Base-by-base conservation (phyloP, 768 basidiomycete genomes). In the Suillus discolor region DNA sequence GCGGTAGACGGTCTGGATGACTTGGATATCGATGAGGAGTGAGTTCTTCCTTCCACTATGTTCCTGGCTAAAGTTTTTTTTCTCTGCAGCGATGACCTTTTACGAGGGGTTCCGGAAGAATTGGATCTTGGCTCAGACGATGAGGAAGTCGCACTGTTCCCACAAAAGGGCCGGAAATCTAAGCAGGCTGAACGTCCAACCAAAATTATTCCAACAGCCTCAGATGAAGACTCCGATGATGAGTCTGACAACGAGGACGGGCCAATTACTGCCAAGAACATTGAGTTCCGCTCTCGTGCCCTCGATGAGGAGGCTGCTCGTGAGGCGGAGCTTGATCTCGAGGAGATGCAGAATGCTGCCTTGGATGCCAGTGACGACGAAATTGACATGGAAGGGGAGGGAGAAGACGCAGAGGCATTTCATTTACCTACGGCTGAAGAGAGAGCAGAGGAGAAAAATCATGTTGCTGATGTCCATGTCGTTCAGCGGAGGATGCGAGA, bases 401-500 rank as follows among this genome's bases (percentile, higher is more conserved):
- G 73, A 6, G 80, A 80, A 38, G 80, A 76, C 8, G 79, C 68
- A 3, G 81, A 77, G 36, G 82, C 79, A 41, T 90, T 92, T 78
- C 82, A 81, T 66, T 77, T 96, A 34, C 93, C 89, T 1, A 91
- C 91, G 4, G 77, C 86, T 1, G 86, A 87, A 68, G 89, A 94
- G 73, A 82, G 88, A 62, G 91, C 89, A 70, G 84, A 86, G 67
- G 93, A 94, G 79, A 89, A 88, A 75, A 83, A 81, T 49, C 76
- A 75, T 15, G 91, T 90, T 13, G 87, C 90, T 3, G 91, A 94
- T 67, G 82, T 94, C 34, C 86, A 90, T 47, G 81, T 84, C 55
- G 87, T 97, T 15, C 92, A 95, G 75, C 82, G 85, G 66, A 84
- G 95, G 61, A 92, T 96, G 87, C 84, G 89, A 69, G 83, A 89